Evolutionary conservation across 495 filamentous ascomycete genomes (phyloP).

Genomic region (Aspergillus panamensis): DNA sequence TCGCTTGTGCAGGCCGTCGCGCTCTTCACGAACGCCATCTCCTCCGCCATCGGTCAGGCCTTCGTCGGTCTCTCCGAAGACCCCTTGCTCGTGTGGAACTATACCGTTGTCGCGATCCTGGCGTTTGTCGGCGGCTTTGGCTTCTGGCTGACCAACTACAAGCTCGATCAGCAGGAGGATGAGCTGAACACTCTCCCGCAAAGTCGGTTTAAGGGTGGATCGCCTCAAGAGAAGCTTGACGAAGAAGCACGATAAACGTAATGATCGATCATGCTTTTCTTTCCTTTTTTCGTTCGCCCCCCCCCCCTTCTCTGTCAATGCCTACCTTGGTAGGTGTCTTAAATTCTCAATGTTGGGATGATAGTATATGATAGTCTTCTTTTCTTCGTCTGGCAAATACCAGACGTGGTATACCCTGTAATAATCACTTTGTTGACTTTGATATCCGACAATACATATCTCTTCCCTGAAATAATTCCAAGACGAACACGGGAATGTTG

Average conservation of each 20-base stretch:
- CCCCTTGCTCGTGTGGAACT: conserved; percentile 64
- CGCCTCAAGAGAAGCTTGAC: conserved; percentile 6
- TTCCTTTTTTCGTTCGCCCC: not conserved
- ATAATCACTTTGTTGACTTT: too few relatives aligned
- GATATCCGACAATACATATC: too few relatives aligned
- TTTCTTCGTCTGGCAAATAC: too few relatives aligned
- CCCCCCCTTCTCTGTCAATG: not conserved
- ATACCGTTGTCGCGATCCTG: conserved; percentile 58
- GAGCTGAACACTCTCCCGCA: conserved; percentile 49
- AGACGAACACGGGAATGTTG: too few relatives aligned
- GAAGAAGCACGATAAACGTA: conserved; percentile 18
- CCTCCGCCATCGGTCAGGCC: conserved; percentile 64
- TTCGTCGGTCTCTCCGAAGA: conserved; percentile 63
- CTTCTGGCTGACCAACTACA: conserved; percentile 61
- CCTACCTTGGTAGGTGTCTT: too few relatives aligned
- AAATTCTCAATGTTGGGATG: not conserved
- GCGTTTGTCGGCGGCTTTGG: conserved; percentile 54
- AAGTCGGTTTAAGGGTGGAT: conserved; percentile 20
- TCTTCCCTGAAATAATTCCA: too few relatives aligned
- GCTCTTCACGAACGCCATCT: conserved; percentile 68
- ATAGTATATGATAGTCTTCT: not conserved
- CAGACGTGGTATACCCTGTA: too few relatives aligned
- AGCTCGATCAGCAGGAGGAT: conserved; percentile 62
- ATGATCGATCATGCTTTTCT: not conserved
- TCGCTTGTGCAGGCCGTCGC: conserved; percentile 65